A percentile compares a stretch with the other conserved stretches of the same genome.
Conservation (phyloP, 2,329 filamentous ascomycete genomes). For the Paraconiothyrium sp. region DNA sequence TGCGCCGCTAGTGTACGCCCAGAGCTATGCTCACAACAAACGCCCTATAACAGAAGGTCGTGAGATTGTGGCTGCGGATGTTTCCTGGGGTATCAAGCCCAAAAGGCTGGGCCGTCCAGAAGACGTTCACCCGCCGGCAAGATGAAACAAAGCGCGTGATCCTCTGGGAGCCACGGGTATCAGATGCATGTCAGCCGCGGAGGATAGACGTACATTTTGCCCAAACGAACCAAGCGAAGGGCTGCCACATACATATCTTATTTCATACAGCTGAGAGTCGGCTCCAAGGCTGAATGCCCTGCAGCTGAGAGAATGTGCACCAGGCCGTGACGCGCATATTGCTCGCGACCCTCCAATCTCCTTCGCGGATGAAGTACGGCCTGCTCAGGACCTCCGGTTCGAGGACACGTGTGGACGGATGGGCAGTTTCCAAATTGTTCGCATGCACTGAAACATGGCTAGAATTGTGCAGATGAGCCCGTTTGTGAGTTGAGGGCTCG, state of each 20-base stretch:
- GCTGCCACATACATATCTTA: background rate
- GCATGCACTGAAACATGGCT: constrained; percentile 8
- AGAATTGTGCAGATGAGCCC: background rate
- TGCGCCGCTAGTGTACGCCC: background rate
- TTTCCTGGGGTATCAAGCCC: constrained; percentile 3
- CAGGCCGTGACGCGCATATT: constrained; percentile 14
- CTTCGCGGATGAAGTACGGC: constrained; percentile 10
- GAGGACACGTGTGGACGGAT: constrained; percentile 10
- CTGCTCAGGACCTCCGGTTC: background rate
- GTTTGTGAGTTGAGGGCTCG: background rate
- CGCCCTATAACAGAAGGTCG: background rate
- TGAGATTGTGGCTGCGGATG: background rate
- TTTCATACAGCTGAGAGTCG: constrained; percentile 2
- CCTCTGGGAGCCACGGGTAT: constrained; percentile 5
- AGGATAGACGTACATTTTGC: constrained; percentile 2
- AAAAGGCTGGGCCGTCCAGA: constrained; percentile 6
- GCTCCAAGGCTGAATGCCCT: constrained; percentile 8
- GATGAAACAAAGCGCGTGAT: constrained; percentile 11
- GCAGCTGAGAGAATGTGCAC: constrained; percentile 6
- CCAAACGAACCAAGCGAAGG: background rate
- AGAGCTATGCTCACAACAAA: background rate
- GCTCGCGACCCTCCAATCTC: constrained; percentile 14
- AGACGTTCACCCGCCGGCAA: constrained; percentile 15
- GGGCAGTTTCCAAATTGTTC: background rate
- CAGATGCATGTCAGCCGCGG: constrained; percentile 2